Conservation (phyloP, 2,329 filamentous ascomycete species). For the Botrytis deweyae region DNA sequence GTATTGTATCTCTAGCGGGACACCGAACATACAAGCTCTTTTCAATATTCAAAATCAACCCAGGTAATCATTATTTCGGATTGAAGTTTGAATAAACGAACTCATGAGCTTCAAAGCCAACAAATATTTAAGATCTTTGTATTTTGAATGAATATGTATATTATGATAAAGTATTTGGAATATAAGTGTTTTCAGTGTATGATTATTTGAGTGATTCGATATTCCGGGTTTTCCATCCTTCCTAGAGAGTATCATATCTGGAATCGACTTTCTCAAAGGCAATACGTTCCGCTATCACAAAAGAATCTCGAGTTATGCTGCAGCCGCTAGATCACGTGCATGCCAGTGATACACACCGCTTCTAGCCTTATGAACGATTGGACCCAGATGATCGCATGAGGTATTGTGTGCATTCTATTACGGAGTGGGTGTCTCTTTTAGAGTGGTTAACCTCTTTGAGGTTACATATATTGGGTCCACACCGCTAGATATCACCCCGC, state of each 20-base stretch:
- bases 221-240: background rate
- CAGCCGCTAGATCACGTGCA: conserved; percentile 4
- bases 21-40: background rate
- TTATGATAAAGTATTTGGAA: background rate
- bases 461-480: conserved; percentile 15
- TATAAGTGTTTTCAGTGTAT: background rate
- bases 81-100: background rate
- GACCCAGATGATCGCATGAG: conserved; percentile 9
- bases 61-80: background rate
- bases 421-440: background rate
- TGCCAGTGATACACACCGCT: conserved; percentile 15
- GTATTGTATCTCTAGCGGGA: background rate
- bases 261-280: background rate
- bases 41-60: background rate
- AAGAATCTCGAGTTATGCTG: background rate
- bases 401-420: conserved; percentile 5
- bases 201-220: background rate
- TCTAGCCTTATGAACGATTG: conserved; percentile 1
- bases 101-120: background rate
- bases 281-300: background rate
- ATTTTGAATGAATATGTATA: background rate
- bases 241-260: background rate
- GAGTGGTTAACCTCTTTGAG: background rate
- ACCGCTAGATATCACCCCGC: conserved; percentile 16
- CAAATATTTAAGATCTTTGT: background rate